Base-by-base conservation (phyloP, 78 protist species). In the Dictyostelium citrinum region DNA sequence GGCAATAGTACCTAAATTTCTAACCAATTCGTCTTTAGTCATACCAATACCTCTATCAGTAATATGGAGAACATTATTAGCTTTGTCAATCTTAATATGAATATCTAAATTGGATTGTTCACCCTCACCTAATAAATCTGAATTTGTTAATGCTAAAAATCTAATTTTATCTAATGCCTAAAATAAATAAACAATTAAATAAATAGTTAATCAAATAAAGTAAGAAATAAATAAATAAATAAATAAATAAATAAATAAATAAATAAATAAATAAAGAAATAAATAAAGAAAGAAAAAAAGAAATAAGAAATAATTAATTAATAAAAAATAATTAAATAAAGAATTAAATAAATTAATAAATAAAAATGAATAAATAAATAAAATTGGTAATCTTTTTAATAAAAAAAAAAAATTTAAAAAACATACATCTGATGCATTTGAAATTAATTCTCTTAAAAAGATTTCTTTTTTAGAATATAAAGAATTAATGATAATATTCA, bases 11-110 rank as follows among this genome's bases (percentile, higher is more conserved):
- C 99, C 99, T 39, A 99, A 97, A 83, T 99, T 97, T 82, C 96
- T 95, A 67, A 97, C 67, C 27, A 99, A 95, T 27, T 99, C 99
- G 2, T 77, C 98, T 90, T 85, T 90, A 70, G 99, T 97, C 99
- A 99, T 99, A 83, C 99, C 99, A 58, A 99, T 51, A 81, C 99
- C 99, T 33, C 95, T 93, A 96, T 99, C 99, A 1, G 35, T n/a
- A 80, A 99, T 98, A 84, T 82, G 90, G 60, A 99, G 91, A 5
- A 93, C 83, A 31, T 93, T 90, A 61, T 95, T 90, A 35, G 96
- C 99, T 72, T 60, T 78, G 96, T 99, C 99, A 39, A 97, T 94
- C 43, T 16, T 58, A 76, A 99, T 97, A 33, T 82, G 43, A 82
- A 99, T 97, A 74, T 98, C 99, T 14, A 98, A 90, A 61, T 97